phyloP scores from a whole-genome alignment of 495 filamentous ascomycete genomes.

The Letharia columbiana region DNA sequence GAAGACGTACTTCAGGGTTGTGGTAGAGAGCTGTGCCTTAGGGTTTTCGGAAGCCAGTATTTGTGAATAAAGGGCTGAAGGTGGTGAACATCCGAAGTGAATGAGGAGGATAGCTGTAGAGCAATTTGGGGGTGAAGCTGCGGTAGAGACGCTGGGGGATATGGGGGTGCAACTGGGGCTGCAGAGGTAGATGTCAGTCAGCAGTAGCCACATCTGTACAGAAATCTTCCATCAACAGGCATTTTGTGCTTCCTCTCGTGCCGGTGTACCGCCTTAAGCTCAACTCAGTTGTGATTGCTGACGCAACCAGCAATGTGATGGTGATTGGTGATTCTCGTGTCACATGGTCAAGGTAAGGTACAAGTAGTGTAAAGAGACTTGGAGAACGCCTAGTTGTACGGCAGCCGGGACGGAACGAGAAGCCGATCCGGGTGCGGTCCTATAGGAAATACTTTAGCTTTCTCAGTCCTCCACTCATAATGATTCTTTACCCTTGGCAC shows the following conservation, averaged over 20 bases:
- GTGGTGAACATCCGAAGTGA: neutral
- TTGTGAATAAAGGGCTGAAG: neutral
- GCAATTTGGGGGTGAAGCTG: neutral
- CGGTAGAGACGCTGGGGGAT: neutral
- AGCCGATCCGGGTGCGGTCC: neutral
- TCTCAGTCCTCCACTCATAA: neutral
- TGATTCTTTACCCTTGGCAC: too few species aligned
- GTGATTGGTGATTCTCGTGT: too few species aligned
- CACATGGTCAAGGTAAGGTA: too few species aligned
- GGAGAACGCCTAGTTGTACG: neutral
- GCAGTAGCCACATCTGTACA: neutral
- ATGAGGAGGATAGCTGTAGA: neutral
- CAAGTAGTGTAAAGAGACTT: too few species aligned
- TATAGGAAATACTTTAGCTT: neutral
- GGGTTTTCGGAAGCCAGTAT: neutral
- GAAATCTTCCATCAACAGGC: neutral
- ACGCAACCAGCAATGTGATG: too few species aligned
- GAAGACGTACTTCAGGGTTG: neutral
- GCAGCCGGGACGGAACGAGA: conserved; percentile 4
- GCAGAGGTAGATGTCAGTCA: neutral
- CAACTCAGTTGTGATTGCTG: too few species aligned
- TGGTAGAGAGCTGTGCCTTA: neutral
- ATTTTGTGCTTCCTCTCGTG: neutral
- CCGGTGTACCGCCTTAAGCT: neutral
- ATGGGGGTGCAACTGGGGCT: neutral